phyloP scores from a whole-genome alignment of 768 basidiomycete species.

The Leccinum arenicola region DNA sequence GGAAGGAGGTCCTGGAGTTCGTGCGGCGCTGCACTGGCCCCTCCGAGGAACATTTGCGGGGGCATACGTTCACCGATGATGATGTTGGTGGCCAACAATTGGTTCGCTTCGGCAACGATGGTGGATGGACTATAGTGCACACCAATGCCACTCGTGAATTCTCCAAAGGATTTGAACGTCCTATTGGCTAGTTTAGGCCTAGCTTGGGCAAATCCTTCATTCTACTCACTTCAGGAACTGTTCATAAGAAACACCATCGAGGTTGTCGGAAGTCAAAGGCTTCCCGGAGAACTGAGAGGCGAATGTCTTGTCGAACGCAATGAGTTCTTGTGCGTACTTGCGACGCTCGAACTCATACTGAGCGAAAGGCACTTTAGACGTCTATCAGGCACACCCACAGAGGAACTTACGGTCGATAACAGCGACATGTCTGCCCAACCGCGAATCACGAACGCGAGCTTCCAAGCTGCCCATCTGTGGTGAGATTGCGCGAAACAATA shows the following conservation, averaged over 20 bases:
- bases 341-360: conserved; percentile 55
- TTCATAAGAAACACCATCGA: conserved; percentile 39
- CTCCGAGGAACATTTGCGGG: conserved; percentile 45
- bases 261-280: conserved; percentile 37
- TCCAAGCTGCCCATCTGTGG: conserved; percentile 40
- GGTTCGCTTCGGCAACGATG: conserved; percentile 34
- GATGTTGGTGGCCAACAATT: conserved; percentile 38
- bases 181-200: conserved; percentile 24
- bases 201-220: not conserved
- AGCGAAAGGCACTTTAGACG: not conserved
- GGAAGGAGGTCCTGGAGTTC: conserved; percentile 51
- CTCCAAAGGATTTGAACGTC: conserved; percentile 43
- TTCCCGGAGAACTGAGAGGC: conserved; percentile 54
- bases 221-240: conserved; percentile 42
- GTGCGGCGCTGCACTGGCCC: conserved; percentile 43
- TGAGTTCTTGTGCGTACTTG: conserved; percentile 52
- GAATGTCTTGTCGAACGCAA: conserved; percentile 51
- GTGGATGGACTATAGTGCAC: conserved; percentile 46
- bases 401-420: conserved; percentile 42
- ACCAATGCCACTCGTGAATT: conserved; percentile 47
- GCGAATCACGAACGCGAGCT: conserved; percentile 46
- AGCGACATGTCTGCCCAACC: conserved; percentile 46
- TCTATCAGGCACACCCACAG: not conserved
- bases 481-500: not conserved
- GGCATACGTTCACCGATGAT: conserved; percentile 50